Evolutionary conservation across 495 filamentous ascomycete genomes (phyloP), one percentile per base, ranked within the genome.

Genomic region (Aspergillus bertholletiae): DNA sequence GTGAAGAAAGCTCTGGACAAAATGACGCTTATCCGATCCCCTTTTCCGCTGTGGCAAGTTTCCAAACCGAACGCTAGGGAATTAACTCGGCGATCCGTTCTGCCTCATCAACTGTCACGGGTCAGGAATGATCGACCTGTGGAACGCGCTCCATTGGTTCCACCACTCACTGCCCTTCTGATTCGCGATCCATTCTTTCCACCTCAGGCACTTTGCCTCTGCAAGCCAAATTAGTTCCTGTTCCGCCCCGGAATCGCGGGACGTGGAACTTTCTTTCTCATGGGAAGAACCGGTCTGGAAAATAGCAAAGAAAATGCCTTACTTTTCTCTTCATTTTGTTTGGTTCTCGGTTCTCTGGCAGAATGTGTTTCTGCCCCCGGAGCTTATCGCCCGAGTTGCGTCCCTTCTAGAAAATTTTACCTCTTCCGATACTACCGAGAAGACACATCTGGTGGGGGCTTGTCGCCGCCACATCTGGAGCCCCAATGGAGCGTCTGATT

Each of bases 171-270:
- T 7, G 46, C 46, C 2, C 30, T 46, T 43, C 28, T 57, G 61
- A 70, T 68, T 66, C 57, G 61, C 55, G 46, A 57, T 62, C 51
- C 62, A 67, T 8, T 32, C 44, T 32, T 27, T 50, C 20, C 43
- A 47, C 20, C 49, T 47, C 50, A 53, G 44, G 48, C 40, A 55
- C 52, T 46, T 49, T 35, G 28, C 30, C 30, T 35, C 46, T 43
- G 37, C 37, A 12, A 0, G 13, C 13, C 24, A 47, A 30, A 37
- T 30, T 5, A 21, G 18, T 3, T 15, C 17, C 13, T 17, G n/a
- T 11, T 49, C 46, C 46, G 50, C n/a, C 15, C 50, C 50, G 50
- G 39, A 24, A 43, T 15, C 35, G 8, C 39, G 50, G 39, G 39
- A 44, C 20, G 24, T 2, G 15, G 45, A 56, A 55, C 34, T 32